Evolutionary conservation across 306 rosid species (phyloP).

Genomic region (barrel medic (Medicago truncatula)): DNA sequence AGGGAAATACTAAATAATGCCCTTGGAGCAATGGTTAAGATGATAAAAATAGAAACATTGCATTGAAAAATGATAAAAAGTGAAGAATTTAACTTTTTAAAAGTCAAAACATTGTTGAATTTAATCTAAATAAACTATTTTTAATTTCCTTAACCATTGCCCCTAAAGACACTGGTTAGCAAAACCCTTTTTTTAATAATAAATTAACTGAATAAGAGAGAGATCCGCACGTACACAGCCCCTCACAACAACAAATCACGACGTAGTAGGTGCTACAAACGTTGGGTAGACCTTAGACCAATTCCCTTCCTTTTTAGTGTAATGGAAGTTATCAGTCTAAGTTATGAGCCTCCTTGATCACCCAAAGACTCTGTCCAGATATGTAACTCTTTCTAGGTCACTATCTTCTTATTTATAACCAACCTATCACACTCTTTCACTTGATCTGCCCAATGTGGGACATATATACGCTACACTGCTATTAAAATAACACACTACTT

Average conservation of each 20-base stretch:
- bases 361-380: slow-evolving; percentile 73
- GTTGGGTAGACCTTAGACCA: slow-evolving; percentile 59
- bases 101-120: no score
- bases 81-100: no score
- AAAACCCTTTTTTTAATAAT: no score
- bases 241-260: slow-evolving; percentile 70
- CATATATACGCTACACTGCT: not conserved
- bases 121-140: no score
- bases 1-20: no score
- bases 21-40: no score
- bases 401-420: slow-evolving; percentile 14
- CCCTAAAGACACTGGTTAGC: no score
- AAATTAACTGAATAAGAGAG: not conserved
- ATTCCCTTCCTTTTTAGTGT: slow-evolving; percentile 63
- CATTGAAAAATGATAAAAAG: no score
- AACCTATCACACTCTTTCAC: not conserved
- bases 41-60: no score
- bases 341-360: slow-evolving; percentile 59
- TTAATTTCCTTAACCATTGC: no score
- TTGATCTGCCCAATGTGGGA: slow-evolving; percentile 17
- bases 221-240: slow-evolving; percentile 85
- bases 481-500: no score
- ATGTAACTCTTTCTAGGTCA: not conserved
- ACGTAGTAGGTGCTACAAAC: slow-evolving; percentile 68
- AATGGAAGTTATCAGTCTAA: slow-evolving; percentile 58